Percentiles rank a stretch among this genome's conserved stretches.
These are phyloP conservation scores for Leavenworthia alabamica DNA, from an alignment of 345 rosid species.

Conservation along the genomic window DNA sequence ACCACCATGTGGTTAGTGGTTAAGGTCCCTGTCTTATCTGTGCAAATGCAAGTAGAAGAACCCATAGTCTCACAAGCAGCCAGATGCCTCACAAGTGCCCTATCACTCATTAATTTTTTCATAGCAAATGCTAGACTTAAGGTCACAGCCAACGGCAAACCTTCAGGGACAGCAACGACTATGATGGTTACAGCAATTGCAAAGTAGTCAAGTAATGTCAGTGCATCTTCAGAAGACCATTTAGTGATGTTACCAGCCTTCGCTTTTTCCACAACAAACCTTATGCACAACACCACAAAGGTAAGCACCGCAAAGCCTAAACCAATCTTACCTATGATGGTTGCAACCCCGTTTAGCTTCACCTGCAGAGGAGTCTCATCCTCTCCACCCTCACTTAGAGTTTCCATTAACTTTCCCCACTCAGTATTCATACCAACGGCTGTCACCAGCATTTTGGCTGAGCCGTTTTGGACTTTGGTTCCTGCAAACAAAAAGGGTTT, in stretches of 20 bases:
- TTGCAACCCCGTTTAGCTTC: conserved; percentile 94
- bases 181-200: conserved; percentile 85
- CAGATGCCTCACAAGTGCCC: conserved; percentile 87
- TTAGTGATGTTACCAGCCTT: conserved; percentile 36
- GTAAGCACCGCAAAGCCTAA: conserved; percentile 70
- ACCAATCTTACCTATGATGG: conserved; percentile 89
- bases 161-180: conserved; percentile 98
- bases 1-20: conserved; percentile 96
- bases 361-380: conserved; percentile 92
- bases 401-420: conserved; percentile 96
- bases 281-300: conserved; percentile 52
- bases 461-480: too few relatives aligned
- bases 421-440: conserved; percentile 93
- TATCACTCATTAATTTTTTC: conserved; percentile 80
- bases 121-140: conserved; percentile 95
- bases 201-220: conserved; percentile 66
- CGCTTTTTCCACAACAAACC: conserved; percentile 62
- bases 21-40: conserved; percentile 92
- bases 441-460: too few relatives aligned
- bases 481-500: too few relatives aligned
- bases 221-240: conserved; percentile 77
- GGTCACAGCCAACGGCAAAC: conserved; percentile 93
- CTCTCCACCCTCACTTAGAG: conserved; percentile 65
- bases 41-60: conserved; percentile 84
- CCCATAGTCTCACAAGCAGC: conserved; percentile 99